A percentile compares a stretch with the other conserved stretches of the same genome.
These are phyloP conservation scores for Sporothrix euskadiensis DNA, from an alignment of 2,329 filamentous ascomycete genomes.

Conservation along the genomic window DNA sequence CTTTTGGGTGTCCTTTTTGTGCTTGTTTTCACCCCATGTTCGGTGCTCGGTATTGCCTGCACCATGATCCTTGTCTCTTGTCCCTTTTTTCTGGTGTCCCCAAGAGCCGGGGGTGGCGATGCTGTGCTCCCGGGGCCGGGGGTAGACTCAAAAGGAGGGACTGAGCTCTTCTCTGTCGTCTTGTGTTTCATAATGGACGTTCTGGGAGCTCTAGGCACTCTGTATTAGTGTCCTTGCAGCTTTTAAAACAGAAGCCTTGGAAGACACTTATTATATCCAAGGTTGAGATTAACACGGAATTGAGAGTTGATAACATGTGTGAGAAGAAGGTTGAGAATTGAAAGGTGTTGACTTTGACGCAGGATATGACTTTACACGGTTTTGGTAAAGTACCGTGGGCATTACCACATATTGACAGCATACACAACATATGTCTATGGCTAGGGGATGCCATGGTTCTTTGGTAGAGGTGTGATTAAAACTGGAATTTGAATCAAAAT, in stretches of 20 bases:
- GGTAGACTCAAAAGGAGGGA: background rate
- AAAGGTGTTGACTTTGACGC: background rate
- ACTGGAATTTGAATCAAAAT: too few relatives aligned
- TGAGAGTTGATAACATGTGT: background rate
- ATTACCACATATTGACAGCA: background rate
- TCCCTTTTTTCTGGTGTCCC: background rate
- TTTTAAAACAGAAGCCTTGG: constrained; percentile 4
- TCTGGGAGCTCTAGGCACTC: background rate
- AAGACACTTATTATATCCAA: background rate
- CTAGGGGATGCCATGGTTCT: too few relatives aligned
- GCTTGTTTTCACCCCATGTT: background rate
- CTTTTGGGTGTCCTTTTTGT: background rate
- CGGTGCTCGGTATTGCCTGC: background rate
- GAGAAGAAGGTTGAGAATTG: background rate
- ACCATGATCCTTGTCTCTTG: constrained; percentile 2
- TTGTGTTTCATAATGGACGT: constrained; percentile 16
- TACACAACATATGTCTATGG: background rate
- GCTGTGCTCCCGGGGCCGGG: background rate
- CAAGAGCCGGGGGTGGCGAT: constrained; percentile 4
- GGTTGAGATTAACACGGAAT: background rate
- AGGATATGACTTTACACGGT: background rate
- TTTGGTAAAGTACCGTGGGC: background rate
- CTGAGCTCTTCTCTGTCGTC: constrained; percentile 15
- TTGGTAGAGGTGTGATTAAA: too few relatives aligned
- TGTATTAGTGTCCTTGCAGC: constrained; percentile 3